Evolutionary conservation across 73 alveolate genomes (phyloP).

Genomic region (Halteria grandinella): DNA sequence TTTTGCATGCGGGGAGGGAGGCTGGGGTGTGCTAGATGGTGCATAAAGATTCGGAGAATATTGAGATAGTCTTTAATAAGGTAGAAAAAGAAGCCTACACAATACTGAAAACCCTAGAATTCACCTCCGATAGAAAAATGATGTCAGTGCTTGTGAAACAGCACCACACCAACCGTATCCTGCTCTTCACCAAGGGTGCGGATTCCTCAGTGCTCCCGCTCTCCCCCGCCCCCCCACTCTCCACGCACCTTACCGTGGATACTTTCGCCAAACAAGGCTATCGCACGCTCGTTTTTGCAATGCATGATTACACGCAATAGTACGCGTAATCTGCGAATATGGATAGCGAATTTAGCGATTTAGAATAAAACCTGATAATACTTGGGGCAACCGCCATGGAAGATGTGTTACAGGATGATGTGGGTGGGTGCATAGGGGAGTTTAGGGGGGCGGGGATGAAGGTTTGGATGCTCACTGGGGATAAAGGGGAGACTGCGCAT

Average conservation of each 20-base stretch:
- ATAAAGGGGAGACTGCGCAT: constrained; percentile 46
- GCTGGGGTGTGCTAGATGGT: too few relatives aligned
- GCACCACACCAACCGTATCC: constrained; percentile 27
- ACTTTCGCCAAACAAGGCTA: constrained; percentile 33
- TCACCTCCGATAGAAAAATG: constrained; percentile 83
- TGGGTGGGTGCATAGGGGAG: constrained; percentile 7
- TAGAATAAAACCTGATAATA: constrained; percentile 8
- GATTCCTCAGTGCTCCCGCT: constrained; percentile 77
- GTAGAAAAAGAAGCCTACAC: constrained; percentile 63
- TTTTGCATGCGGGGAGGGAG: background rate
- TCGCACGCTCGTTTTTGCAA: constrained; percentile 34
- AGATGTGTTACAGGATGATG: constrained; percentile 30
- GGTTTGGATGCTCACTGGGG: constrained; percentile 58
- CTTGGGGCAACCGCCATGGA: constrained; percentile 43
- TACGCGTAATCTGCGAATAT: background rate
- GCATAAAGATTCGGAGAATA: background rate
- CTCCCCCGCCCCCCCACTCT: background rate
- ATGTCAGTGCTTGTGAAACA: constrained; percentile 78
- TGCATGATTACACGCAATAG: background rate
- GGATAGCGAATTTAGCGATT: background rate
- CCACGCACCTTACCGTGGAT: too few relatives aligned
- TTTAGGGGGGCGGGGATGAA: constrained; percentile 24
- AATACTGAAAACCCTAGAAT: constrained; percentile 69
- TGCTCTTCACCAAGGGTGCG: constrained; percentile 82
- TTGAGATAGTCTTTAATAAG: background rate